Evolutionary conservation across 352 stramenopile genomes (phyloP), one percentile per base, ranked within the genome.

Genomic region (Plasmopara viticola): DNA sequence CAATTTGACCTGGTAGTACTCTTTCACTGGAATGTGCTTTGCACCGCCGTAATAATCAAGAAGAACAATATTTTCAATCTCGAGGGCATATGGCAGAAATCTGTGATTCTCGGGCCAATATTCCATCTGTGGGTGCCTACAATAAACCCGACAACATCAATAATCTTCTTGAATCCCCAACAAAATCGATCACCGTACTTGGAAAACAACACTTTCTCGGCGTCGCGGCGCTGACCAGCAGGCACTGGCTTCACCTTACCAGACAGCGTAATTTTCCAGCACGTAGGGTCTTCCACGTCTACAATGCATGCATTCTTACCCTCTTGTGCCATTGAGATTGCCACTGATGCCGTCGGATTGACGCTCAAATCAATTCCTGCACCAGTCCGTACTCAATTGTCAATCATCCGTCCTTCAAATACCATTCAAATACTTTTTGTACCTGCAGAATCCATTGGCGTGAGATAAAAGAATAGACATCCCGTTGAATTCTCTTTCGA

Each of bases 381-480:
- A 60, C 12, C 6, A 31, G 15, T 44, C 25, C 18, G 37, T n/a
- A n/a, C n/a, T n/a, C n/a, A 44, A 3, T 6, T 39, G 9, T 49
- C 30, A 48, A 8, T 10, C 9, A n/a, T 33, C 34, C 8, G 17
- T 18, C 0, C 9, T 20, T 25, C 20, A 3, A 25, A 25, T 25
- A 25, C 20, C 20, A 25, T 25, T 25, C 20, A 25, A 25, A 25
- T 25, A 25, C 20, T 5, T 40, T n/a, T 25, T 53, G 34, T 60
- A 75, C 66, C 72, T 15, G 70, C 35, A 40, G 54, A 45, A 62
- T 87, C 80, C 65, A 85, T 56, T 14, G 48, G 42, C 15, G 76
- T 87, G 18, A 87, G 56, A 58, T 86, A 90, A 50, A 90, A 87
- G 56, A 77, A 90, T 4, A 90, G 34, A 34, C 83, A 62, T 15